phyloP scores from a whole-genome alignment of 2,329 filamentous ascomycete species.

The Alternaria atra region DNA sequence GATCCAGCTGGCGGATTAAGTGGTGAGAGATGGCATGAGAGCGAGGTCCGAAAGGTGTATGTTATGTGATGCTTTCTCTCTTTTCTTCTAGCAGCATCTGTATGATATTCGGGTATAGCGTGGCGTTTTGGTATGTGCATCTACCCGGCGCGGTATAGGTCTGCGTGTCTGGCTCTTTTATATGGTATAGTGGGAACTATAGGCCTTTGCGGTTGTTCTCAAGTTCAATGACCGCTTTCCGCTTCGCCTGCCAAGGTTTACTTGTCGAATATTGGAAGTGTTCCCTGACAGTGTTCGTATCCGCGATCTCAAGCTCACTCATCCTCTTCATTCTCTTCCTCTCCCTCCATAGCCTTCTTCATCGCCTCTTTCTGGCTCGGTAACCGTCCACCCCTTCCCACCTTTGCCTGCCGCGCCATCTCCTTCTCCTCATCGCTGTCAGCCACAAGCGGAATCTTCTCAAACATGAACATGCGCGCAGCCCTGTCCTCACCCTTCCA shows the following conservation, averaged over 20 bases:
- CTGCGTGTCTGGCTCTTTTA: background rate
- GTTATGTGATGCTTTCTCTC: constrained; percentile 68
- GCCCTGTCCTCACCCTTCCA: constrained; percentile 61
- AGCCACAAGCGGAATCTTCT: constrained; percentile 45
- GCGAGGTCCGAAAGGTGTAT: constrained; percentile 83
- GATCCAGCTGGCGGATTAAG: constrained; percentile 75
- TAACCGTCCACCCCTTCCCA: constrained; percentile 21
- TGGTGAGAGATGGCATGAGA: constrained; percentile 55
- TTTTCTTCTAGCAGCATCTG: background rate
- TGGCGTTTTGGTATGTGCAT: constrained; percentile 4
- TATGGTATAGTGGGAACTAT: background rate
- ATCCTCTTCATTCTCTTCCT: constrained; percentile 1
- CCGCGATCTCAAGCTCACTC: background rate
- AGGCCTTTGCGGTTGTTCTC: background rate
- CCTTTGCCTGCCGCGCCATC: constrained; percentile 22
- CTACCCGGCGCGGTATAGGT: constrained; percentile 7
- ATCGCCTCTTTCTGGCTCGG: constrained; percentile 15
- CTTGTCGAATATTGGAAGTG: background rate
- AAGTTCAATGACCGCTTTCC: background rate
- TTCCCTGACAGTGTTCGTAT: background rate
- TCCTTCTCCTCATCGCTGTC: constrained; percentile 36
- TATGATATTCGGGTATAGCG: constrained; percentile 4
- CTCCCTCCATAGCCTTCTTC: constrained; percentile 30
- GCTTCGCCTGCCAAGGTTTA: background rate
- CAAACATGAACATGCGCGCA: constrained; percentile 59